A percentile compares a stretch with the other conserved stretches of the same genome.
phyloP scores from a whole-genome alignment of 192 early-diverging fungal genomes.

The Dissophora ornata region DNA sequence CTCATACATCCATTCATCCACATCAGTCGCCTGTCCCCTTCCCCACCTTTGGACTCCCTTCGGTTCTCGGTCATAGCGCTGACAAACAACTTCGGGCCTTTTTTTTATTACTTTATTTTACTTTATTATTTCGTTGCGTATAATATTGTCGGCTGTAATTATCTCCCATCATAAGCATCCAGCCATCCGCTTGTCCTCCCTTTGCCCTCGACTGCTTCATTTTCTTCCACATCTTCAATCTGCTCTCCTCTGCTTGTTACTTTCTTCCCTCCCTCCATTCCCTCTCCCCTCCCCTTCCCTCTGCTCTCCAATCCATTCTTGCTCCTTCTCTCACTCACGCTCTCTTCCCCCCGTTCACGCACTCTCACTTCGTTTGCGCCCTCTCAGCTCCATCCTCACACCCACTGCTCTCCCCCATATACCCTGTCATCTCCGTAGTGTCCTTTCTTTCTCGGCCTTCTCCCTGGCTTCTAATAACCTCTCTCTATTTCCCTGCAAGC shows the following conservation, averaged over 20 bases:
- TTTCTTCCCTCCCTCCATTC: slow-evolving; percentile 1
- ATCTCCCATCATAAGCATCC: neutral
- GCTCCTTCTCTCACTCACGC: neutral
- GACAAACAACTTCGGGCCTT: slow-evolving; percentile 3
- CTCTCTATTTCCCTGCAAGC: no score
- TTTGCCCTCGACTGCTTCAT: neutral
- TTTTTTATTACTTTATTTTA: no score
- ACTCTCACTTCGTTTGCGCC: neutral
- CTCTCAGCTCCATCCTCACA: no score
- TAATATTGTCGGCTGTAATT: no score
- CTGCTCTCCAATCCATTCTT: neutral
- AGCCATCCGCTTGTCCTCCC: neutral
- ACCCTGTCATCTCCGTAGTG: no score
- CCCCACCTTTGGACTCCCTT: no score
- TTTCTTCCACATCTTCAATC: neutral
- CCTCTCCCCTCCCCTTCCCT: neutral
- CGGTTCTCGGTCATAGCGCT: slow-evolving; percentile 18
- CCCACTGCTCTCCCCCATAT: no score
- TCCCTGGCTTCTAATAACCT: no score
- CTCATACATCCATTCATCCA: no score
- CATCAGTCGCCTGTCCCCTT: no score
- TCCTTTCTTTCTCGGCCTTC: no score
- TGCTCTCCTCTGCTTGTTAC: neutral
- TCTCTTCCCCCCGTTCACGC: neutral
- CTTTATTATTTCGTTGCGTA: no score